Percentiles rank a stretch among this genome's conserved stretches.
phyloP scores from a whole-genome alignment of 352 stramenopile species.

The Pythium utonaiense region DNA sequence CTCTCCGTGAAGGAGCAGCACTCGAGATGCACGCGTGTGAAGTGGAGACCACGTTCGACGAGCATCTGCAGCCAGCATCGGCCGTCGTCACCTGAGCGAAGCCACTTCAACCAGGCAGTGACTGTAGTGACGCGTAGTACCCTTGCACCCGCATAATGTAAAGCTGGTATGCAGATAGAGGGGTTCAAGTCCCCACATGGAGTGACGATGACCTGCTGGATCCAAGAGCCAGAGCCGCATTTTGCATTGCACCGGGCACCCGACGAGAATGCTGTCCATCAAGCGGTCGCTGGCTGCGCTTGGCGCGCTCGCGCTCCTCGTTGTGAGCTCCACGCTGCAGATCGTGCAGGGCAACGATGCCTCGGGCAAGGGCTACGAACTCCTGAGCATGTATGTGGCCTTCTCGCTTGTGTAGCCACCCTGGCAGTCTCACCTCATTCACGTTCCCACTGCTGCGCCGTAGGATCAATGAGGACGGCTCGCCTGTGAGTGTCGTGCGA shows the following conservation, averaged over 20 bases:
- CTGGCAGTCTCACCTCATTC: neutral
- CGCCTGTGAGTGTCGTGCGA: constrained; percentile 55
- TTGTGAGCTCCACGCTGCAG: neutral
- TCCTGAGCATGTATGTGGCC: constrained; percentile 21
- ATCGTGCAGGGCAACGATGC: neutral
- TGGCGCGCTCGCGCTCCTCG: constrained; percentile 13
- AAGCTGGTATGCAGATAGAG: neutral
- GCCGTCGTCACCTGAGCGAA: neutral
- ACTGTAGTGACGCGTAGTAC: neutral
- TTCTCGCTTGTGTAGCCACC: neutral
- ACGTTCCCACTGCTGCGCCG: no score
- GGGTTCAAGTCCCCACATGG: constrained; percentile 2
- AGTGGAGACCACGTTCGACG: constrained; percentile 18
- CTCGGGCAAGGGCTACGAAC: constrained; percentile 18
- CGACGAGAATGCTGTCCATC: neutral
- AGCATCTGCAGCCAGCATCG: constrained; percentile 13
- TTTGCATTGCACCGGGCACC: no score
- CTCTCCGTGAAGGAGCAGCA: neutral
- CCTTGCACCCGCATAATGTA: neutral
- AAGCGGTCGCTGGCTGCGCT: constrained; percentile 13
- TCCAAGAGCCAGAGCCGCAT: neutral
- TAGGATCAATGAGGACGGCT: constrained; percentile 33
- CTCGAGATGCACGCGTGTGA: constrained; percentile 1
- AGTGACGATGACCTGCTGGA: neutral
- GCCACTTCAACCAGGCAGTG: no score